phyloP scores from a whole-genome alignment of 2,329 filamentous ascomycete genomes.

The Penicillium crustosum region DNA sequence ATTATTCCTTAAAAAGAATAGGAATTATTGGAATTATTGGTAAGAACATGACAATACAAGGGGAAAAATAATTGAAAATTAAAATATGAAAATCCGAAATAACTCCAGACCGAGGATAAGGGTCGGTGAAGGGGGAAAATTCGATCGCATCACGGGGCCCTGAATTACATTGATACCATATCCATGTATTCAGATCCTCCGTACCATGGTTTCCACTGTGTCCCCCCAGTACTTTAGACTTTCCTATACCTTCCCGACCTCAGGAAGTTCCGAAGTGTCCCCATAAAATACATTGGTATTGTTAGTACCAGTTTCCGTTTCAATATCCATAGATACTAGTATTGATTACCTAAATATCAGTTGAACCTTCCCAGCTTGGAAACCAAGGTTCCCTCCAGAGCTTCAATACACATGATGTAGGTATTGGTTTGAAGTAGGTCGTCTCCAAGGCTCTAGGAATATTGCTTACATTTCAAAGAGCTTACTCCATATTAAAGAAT shows the following conservation, averaged over 20 bases:
- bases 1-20: constrained; percentile 9
- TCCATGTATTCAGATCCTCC: neutral
- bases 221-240: constrained; percentile 11
- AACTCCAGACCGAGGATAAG: constrained; percentile 9
- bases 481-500: neutral
- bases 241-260: neutral
- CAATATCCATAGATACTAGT: neutral
- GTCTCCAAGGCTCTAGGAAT: neutral
- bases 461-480: neutral
- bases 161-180: constrained; percentile 5
- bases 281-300: constrained; percentile 12
- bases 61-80: constrained; percentile 1
- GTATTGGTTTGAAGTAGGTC: neutral
- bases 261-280: neutral
- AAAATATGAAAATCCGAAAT: constrained; percentile 12
- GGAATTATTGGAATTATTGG: constrained; percentile 13
- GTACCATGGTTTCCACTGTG: constrained; percentile 9
- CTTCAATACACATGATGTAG: no score
- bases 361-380: neutral
- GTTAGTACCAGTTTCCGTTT: constrained; percentile 31
- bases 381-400: neutral
- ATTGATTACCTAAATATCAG: constrained; percentile 4
- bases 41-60: constrained; percentile 16
- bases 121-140: constrained; percentile 25
- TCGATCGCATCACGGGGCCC: constrained; percentile 28